A percentile compares a stretch with the other conserved stretches of the same genome.
Evolutionary conservation across 192 early-diverging fungal genomes (phyloP).

Genomic region (Coemansia sp.): DNA sequence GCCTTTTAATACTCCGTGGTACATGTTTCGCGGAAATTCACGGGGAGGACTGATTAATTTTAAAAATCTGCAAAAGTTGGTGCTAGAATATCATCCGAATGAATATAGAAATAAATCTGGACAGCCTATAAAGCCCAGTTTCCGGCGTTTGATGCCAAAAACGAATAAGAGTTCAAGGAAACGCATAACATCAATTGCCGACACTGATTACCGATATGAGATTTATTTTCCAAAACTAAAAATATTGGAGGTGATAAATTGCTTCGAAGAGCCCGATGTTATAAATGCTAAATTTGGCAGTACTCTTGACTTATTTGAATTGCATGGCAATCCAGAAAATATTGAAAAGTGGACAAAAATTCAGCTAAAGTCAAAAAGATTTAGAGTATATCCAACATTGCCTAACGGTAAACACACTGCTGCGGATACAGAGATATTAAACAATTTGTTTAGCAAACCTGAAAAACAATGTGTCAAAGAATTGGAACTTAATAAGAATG

Average conservation of each 20-base stretch:
- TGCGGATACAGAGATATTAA: background rate
- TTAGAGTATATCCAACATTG: background rate
- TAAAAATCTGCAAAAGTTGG: background rate
- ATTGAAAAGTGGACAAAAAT: background rate
- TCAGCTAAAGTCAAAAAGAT: background rate
- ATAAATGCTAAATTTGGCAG: background rate
- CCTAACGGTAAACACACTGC: background rate
- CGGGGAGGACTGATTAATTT: background rate
- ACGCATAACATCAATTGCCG: background rate
- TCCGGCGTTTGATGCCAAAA: too few species aligned
- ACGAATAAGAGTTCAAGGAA: too few species aligned
- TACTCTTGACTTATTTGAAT: background rate
- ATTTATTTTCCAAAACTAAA: background rate
- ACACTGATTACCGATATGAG: background rate
- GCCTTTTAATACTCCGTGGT: background rate
- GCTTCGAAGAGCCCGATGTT: background rate
- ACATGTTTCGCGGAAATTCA: background rate
- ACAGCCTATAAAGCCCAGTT: too few species aligned
- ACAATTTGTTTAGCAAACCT: too few species aligned
- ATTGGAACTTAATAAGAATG: too few species aligned
- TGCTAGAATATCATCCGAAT: background rate
- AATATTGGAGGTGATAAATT: background rate
- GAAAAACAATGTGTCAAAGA: too few species aligned
- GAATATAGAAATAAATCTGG: background rate
- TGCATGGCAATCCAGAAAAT: background rate